Base-by-base conservation (phyloP, 768 basidiomycete species). In the Boletus eberwhitei region DNA sequence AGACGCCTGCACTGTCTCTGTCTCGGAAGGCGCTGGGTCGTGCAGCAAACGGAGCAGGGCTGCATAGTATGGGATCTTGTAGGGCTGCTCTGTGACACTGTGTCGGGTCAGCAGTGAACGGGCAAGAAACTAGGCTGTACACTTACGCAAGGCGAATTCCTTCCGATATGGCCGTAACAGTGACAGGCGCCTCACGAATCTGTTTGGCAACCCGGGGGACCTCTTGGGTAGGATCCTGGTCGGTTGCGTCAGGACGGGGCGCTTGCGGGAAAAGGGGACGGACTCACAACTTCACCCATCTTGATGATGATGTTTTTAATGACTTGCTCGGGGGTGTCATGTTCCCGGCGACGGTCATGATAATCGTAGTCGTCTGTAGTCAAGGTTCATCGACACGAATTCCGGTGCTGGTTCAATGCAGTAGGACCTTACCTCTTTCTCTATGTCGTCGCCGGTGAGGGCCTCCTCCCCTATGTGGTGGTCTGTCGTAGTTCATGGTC, bases 1-100 rank as follows among this genome's bases (percentile, higher is more conserved):
- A 13, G 73, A 71, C 4, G 64, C 50, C n/a, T 55, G 59, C 1
- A 52, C 54, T 7, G 52, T 52, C 2, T 69, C 68, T 34, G 72
- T 71, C 38, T 77, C 80, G 37, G 71, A 62, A 17, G 64, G 57
- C 12, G 62, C 54, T 36, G 70, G 75, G 62, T 83, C 79, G 61
- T 84, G 79, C 37, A 98, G 75, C 37, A 85, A 72, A 21, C 86
- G 80, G 45, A 97, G 77, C 17, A 98, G 73, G 12, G 90, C 83
- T 13, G 91, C 91, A 71, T 93, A 94, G 66, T 85, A 89, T 0
- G 93, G 88, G 35, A 91, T 88, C 77, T 98, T 99, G 77, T 85
- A 94, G 0, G 95, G 94, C 63, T 97, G 89, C 72, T 98, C 92
- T 1, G 88, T 92, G 49, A 92, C 84, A 47, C 91, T 93, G 65